Percentiles rank a stretch among this genome's conserved stretches.
Evolutionary conservation across 2,329 filamentous ascomycete species (phyloP).

Genomic region (Colletotrichum acutatum): DNA sequence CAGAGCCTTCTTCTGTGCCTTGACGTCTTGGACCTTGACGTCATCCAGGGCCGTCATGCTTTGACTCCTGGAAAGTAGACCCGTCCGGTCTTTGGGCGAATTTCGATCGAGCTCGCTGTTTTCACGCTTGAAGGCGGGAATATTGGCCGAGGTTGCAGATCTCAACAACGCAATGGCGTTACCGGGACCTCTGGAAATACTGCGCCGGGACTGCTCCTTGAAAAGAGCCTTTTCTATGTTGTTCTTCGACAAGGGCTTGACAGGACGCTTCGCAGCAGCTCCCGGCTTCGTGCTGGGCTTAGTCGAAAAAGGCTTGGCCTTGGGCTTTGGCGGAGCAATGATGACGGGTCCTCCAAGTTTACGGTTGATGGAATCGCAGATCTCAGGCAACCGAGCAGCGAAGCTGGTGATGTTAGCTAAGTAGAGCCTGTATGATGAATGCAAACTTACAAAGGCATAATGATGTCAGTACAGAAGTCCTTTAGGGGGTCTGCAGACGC

Average conservation of each 20-base stretch:
- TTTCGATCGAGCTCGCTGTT: slow-evolving; percentile 63
- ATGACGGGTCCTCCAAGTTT: slow-evolving; percentile 80
- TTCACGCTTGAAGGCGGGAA: slow-evolving; percentile 75
- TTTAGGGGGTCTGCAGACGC: slow-evolving; percentile 71
- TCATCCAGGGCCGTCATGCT: slow-evolving; percentile 64
- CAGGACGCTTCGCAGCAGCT: slow-evolving; percentile 60
- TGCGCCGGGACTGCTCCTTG: slow-evolving; percentile 66
- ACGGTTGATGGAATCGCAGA: slow-evolving; percentile 76
- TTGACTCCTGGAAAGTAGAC: slow-evolving; percentile 51
- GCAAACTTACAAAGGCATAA: slow-evolving; percentile 77
- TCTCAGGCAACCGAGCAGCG: slow-evolving; percentile 77
- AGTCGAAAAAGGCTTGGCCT: slow-evolving; percentile 53
- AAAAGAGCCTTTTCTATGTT: slow-evolving; percentile 72
- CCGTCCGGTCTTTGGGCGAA: slow-evolving; percentile 52
- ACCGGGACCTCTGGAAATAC: slow-evolving; percentile 66
- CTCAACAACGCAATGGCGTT: slow-evolving; percentile 73
- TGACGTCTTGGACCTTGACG: slow-evolving; percentile 46
- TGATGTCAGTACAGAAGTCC: slow-evolving; percentile 83
- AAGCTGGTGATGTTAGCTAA: slow-evolving; percentile 62
- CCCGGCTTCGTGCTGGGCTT: slow-evolving; percentile 63
- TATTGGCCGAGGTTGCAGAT: slow-evolving; percentile 71
- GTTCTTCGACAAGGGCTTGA: slow-evolving; percentile 57
- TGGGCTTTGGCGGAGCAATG: slow-evolving; percentile 64
- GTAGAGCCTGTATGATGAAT: not conserved
- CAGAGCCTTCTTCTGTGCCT: slow-evolving; percentile 72